Evolutionary conservation across 441 rosid species (phyloP).

Genomic region (Metrosideros polymorpha): DNA sequence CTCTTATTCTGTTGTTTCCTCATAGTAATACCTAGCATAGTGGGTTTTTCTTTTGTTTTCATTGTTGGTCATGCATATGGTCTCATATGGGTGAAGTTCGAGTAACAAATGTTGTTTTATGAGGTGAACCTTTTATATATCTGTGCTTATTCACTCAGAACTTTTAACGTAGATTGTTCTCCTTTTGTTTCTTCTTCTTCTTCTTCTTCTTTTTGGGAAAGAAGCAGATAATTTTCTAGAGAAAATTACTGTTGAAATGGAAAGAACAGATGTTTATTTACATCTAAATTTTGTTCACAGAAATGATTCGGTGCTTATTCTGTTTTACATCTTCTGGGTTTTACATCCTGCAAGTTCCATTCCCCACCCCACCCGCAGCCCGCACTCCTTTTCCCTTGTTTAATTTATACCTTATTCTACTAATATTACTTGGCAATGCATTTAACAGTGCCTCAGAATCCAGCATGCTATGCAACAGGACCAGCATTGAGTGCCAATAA

Average conservation of each 20-base stretch:
- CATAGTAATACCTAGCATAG: not conserved
- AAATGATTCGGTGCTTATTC: not conserved
- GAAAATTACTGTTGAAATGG: not conserved
- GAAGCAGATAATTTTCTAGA: not conserved
- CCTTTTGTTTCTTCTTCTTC: not conserved
- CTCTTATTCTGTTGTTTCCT: not conserved
- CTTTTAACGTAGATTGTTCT: not conserved
- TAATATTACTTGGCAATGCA: constrained; percentile 3
- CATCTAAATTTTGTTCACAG: not conserved
- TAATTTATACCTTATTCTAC: not conserved
- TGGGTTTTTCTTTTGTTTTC: not conserved
- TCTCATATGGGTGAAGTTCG: not conserved
- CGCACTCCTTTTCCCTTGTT: not conserved
- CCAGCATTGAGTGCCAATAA: constrained; percentile 45
- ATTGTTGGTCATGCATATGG: not conserved
- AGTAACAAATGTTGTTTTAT: not conserved
- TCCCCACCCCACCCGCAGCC: not conserved
- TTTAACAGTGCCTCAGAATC: constrained; percentile 45
- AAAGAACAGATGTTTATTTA: not conserved
- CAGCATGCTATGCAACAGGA: constrained; percentile 21
- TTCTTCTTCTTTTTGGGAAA: not conserved
- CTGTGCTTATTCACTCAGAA: not conserved
- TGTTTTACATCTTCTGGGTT: not conserved
- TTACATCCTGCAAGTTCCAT: not conserved
- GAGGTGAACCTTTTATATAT: not conserved